A percentile compares a stretch with the other conserved stretches of the same genome.
Conservation (phyloP, 1,284 basidiomycete species). For the Microbotryum lychnidis-dioicae region DNA sequence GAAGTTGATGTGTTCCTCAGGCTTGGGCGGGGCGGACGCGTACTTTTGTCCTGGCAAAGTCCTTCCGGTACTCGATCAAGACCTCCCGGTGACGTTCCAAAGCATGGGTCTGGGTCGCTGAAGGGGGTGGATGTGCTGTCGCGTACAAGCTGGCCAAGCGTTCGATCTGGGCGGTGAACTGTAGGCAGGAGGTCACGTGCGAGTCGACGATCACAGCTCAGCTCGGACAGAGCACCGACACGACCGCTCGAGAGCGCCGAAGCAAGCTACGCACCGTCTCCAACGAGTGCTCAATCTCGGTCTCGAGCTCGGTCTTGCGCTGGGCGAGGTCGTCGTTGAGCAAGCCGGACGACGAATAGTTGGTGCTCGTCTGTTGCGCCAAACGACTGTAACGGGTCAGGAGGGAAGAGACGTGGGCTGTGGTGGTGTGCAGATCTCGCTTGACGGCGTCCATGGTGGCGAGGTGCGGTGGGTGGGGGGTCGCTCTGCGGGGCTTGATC, state of each 20-base stretch:
- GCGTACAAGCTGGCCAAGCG: conserved; percentile 23
- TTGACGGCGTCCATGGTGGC: conserved; percentile 13
- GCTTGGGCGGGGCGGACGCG: not conserved
- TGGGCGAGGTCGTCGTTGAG: conserved; percentile 50
- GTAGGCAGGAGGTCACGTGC: not conserved
- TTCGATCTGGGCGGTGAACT: conserved; percentile 24
- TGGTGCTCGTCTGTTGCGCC: conserved; percentile 60
- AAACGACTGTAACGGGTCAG: conserved; percentile 80
- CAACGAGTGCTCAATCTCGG: conserved; percentile 77
- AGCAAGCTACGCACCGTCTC: conserved; percentile 57
- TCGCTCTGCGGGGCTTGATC: too few species aligned
- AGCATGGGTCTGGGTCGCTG: conserved; percentile 75
- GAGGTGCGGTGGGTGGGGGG: too few species aligned
- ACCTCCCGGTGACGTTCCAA: conserved; percentile 86
- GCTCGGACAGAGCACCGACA: not conserved
- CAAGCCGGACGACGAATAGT: conserved; percentile 33
- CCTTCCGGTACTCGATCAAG: conserved; percentile 75
- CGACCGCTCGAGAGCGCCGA: not conserved
- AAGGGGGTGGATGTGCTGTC: conserved; percentile 54
- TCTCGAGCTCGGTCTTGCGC: conserved; percentile 47
- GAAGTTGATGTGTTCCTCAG: too few species aligned
- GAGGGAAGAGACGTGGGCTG: conserved; percentile 59
- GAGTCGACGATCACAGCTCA: not conserved
- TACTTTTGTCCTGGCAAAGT: conserved; percentile 75
- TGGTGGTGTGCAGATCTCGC: conserved; percentile 23